A percentile compares a stretch with the other conserved stretches of the same genome.
Evolutionary conservation across 192 early-diverging fungal species (phyloP).

Genomic region (Phlyctochytrium arcticum): DNA sequence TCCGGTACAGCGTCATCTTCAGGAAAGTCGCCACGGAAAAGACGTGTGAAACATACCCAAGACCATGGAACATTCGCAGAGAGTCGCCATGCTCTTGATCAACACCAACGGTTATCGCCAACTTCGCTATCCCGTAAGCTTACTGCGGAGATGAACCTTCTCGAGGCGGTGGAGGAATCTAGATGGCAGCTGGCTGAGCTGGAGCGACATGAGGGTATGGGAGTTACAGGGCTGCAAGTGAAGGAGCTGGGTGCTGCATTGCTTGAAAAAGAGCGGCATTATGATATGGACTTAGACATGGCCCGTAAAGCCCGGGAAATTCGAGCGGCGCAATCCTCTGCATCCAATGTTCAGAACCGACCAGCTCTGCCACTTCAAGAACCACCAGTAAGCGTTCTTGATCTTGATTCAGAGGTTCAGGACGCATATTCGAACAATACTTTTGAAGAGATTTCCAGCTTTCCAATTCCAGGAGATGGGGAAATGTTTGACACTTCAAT

Average conservation of each 20-base stretch:
- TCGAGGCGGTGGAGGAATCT: slow-evolving; percentile 21
- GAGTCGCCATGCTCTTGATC: neutral
- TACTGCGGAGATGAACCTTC: slow-evolving; percentile 13
- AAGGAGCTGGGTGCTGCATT: neutral
- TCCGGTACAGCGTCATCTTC: too few relatives aligned
- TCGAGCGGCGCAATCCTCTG: neutral
- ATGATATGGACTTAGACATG: neutral
- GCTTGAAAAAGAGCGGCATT: neutral
- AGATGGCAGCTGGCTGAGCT: slow-evolving; percentile 14
- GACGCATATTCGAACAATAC: too few relatives aligned
- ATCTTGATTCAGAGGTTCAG: too few relatives aligned
- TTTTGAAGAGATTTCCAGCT: too few relatives aligned
- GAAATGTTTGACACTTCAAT: too few relatives aligned
- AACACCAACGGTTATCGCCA: slow-evolving; percentile 9
- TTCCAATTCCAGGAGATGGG: too few relatives aligned
- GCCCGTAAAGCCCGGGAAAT: neutral
- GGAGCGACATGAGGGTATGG: neutral
- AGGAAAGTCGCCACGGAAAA: too few relatives aligned
- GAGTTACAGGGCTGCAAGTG: neutral
- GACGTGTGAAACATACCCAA: too few relatives aligned
- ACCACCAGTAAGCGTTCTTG: too few relatives aligned
- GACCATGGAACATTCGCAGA: neutral
- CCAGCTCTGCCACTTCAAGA: too few relatives aligned
- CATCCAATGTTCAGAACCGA: too few relatives aligned
- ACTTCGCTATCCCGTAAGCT: slow-evolving; percentile 13